Evolutionary conservation across 164 flowering plant genomes (phyloP).

Genomic region (Vitis riparia): DNA sequence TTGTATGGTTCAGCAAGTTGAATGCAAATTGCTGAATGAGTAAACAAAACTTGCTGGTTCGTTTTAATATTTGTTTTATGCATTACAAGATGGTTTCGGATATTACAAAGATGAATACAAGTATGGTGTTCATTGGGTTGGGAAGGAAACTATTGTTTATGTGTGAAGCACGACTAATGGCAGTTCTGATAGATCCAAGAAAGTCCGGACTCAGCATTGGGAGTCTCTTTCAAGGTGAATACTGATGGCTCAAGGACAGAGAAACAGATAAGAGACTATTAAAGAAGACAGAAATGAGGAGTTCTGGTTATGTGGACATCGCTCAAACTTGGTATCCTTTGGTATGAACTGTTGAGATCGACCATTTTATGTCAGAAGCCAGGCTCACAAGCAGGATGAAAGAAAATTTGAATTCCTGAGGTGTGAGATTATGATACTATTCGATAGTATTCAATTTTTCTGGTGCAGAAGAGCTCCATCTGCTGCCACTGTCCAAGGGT

Average conservation of each 20-base stretch:
- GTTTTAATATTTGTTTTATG: too few relatives aligned
- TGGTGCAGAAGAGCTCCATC: too few relatives aligned
- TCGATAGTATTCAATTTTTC: too few relatives aligned
- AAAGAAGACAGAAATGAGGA: neutral
- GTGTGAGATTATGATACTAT: too few relatives aligned
- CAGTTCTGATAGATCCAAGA: conserved; percentile 25
- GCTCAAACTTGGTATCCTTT: neutral
- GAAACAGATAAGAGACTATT: neutral
- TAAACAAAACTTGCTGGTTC: too few relatives aligned
- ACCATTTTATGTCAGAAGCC: neutral
- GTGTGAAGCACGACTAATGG: neutral
- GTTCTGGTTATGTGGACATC: neutral
- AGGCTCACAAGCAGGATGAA: neutral
- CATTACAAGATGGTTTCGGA: too few relatives aligned
- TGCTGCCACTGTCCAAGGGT: neutral
- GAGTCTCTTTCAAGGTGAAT: neutral
- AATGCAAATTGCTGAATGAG: too few relatives aligned
- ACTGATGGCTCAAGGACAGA: too few relatives aligned
- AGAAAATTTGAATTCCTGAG: neutral
- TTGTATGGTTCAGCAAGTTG: too few relatives aligned
- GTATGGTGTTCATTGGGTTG: too few relatives aligned
- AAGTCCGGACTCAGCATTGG: conserved; percentile 21
- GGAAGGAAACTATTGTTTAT: neutral
- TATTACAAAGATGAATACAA: too few relatives aligned
- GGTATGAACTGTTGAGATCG: neutral